These are phyloP conservation scores for Parathielavia appendiculata DNA, from an alignment of 495 filamentous ascomycete species.

Conservation along the genomic window DNA sequence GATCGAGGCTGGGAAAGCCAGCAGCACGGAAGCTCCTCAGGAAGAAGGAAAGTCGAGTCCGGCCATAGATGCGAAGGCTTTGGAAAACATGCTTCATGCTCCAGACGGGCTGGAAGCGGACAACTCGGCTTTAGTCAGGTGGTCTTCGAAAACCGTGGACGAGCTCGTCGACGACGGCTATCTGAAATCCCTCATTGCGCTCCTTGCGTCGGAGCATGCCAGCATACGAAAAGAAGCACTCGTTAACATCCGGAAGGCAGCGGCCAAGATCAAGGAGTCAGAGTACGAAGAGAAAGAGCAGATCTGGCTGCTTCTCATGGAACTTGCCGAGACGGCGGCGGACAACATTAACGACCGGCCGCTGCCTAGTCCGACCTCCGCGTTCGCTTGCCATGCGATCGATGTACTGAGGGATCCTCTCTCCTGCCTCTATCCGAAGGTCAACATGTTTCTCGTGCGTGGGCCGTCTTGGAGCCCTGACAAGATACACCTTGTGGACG, in stretches of 20 bases:
- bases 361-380: conserved; percentile 64
- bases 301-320: conserved; percentile 67
- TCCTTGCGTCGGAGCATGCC: conserved; percentile 66
- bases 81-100: conserved; percentile 35
- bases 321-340: conserved; percentile 66
- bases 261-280: conserved; percentile 60
- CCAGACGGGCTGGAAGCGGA: conserved; percentile 43
- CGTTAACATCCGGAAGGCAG: conserved; percentile 57
- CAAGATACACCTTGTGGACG: conserved; percentile 71
- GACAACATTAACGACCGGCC: conserved; percentile 51
- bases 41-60: neutral
- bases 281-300: conserved; percentile 71
- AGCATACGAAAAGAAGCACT: conserved; percentile 76
- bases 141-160: conserved; percentile 68
- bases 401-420: conserved; percentile 67
- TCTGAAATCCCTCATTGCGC: conserved; percentile 60
- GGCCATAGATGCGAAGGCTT: conserved; percentile 14
- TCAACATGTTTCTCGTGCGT: conserved; percentile 77
- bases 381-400: conserved; percentile 67
- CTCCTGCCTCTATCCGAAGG: conserved; percentile 78
- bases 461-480: conserved; percentile 67
- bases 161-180: conserved; percentile 69
- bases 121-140: conserved; percentile 56
- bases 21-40: neutral
- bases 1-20: neutral